A percentile compares a stretch with the other conserved stretches of the same genome.
phyloP scores from a whole-genome alignment of 2,329 filamentous ascomycete genomes.

The Clonostachys rhizophaga region DNA sequence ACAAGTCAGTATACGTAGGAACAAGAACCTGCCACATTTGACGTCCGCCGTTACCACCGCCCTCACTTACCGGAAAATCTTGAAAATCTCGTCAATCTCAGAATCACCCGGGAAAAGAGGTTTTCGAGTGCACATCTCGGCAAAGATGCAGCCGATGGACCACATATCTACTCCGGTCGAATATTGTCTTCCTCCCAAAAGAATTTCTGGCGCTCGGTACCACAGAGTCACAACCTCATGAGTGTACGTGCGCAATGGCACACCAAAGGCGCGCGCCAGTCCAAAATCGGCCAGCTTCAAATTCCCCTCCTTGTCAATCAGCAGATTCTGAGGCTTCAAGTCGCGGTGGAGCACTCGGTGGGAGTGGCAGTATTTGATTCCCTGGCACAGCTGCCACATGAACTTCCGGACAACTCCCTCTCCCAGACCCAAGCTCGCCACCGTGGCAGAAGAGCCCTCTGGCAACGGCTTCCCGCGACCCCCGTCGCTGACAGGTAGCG shows the following conservation, averaged over 20 bases:
- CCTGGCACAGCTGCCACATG: conserved; percentile 82
- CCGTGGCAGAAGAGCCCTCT: conserved; percentile 62
- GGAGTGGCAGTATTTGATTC: conserved; percentile 83
- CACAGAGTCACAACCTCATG: conserved; percentile 94
- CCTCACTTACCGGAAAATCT: conserved; percentile 63
- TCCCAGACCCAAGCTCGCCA: conserved; percentile 67
- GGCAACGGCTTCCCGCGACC: conserved; percentile 82
- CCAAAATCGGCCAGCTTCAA: conserved; percentile 90
- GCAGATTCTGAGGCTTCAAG: conserved; percentile 84
- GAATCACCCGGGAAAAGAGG: conserved; percentile 90
- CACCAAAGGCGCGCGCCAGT: conserved; percentile 83
- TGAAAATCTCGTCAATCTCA: conserved; percentile 44
- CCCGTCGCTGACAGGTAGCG: conserved; percentile 77
- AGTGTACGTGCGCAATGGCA: conserved; percentile 86
- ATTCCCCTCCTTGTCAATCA: conserved; percentile 83
- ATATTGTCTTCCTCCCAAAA: conserved; percentile 86
- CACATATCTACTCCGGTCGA: conserved; percentile 95
- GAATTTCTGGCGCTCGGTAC: conserved; percentile 88
- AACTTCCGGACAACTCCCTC: conserved; percentile 87
- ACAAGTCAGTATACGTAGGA: not conserved
- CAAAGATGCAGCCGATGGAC: conserved; percentile 92
- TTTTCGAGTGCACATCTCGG: conserved; percentile 93
- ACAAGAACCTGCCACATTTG: not conserved
- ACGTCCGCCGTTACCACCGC: not conserved
- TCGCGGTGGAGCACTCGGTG: conserved; percentile 85